Evolutionary conservation across 1,284 basidiomycete genomes (phyloP), one percentile per base, ranked within the genome.

Genomic region (Calocybe gambosa): DNA sequence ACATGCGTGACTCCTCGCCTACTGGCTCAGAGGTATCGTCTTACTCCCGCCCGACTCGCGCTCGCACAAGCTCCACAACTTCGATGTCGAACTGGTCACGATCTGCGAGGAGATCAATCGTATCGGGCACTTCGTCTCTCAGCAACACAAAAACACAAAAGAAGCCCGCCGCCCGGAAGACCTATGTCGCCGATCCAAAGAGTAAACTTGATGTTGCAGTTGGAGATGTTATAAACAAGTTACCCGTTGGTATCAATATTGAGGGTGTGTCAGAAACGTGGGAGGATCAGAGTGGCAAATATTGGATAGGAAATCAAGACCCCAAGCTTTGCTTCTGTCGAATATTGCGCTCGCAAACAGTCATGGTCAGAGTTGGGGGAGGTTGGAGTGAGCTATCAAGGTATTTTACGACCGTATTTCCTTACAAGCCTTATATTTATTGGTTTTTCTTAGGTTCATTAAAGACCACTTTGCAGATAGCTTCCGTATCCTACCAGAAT

Each of bases 351-450:
- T 92, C 88, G 2, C 85, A 90, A 55, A 93, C 88, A 0, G 93
- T 95, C 51, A 95, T 96, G 93, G 91, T 96, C 34, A 80, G 92
- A 50, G 89, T 94, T 13, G 92, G 93, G 23, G 93, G 93, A 38
- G 93, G 93, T n/a, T 95, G 93, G 93, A 71, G 80, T 45, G 92
- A 94, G 63, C 66, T 95, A 47, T 90, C 89, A 9, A 91, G 82
- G 90, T 92, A 62, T 49, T 82, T 72, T 33, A 33, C 20, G n/a
- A n/a, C 10, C 28, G 33, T 42, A 18, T 7, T 20, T n/a, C 35
- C 36, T 26, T 35, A 29, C 31, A 26, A 42, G 40, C 42, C 5
- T 35, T 28, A 44, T 45, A 40, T 39, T 57, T 43, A 62, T 41
- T 28, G 46, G 8, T 37, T 33, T 42, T 46, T n/a, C 47, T n/a